These are phyloP conservation scores for Neobulgaria alba DNA, from an alignment of 2,329 filamentous ascomycete species.

Conservation along the genomic window DNA sequence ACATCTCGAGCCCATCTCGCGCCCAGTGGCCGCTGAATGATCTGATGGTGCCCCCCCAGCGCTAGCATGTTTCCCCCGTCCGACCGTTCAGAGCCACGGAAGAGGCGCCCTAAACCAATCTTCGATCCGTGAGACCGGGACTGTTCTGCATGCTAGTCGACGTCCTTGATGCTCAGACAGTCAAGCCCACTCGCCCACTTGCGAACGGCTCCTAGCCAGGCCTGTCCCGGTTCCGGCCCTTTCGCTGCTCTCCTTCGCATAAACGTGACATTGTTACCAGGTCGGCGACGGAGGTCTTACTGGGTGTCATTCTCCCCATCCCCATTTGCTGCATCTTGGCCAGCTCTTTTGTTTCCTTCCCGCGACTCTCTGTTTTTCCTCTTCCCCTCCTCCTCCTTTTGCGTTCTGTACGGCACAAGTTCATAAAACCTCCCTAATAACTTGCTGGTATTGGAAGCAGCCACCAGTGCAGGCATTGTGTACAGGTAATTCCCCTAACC, in stretches of 20 bases:
- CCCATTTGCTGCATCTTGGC: constrained; percentile 4
- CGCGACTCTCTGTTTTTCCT: constrained; percentile 1
- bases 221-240: not conserved
- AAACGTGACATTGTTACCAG: constrained; percentile 9
- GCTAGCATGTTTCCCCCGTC: constrained; percentile 17
- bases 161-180: constrained; percentile 12
- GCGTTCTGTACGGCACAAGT: constrained; percentile 13
- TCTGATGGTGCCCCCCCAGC: too few relatives aligned
- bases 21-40: too few relatives aligned
- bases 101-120: constrained; percentile 9
- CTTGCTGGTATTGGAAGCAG: constrained; percentile 21
- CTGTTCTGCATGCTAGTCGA: constrained; percentile 15
- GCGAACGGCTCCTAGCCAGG: constrained; percentile 9
- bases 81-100: constrained; percentile 9
- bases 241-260: constrained; percentile 5
- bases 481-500: constrained; percentile 20
- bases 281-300: too few relatives aligned
- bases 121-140: constrained; percentile 17
- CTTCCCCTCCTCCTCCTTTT: constrained; percentile 8
- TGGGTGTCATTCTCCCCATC: constrained; percentile 2
- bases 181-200: too few relatives aligned
- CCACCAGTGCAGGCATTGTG: constrained; percentile 30
- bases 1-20: not conserved
- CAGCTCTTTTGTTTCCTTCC: constrained; percentile 4
- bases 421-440: constrained; percentile 16